phyloP scores from a whole-genome alignment of 1,139 yeast species.

The Sugiyamaella pinicola region DNA sequence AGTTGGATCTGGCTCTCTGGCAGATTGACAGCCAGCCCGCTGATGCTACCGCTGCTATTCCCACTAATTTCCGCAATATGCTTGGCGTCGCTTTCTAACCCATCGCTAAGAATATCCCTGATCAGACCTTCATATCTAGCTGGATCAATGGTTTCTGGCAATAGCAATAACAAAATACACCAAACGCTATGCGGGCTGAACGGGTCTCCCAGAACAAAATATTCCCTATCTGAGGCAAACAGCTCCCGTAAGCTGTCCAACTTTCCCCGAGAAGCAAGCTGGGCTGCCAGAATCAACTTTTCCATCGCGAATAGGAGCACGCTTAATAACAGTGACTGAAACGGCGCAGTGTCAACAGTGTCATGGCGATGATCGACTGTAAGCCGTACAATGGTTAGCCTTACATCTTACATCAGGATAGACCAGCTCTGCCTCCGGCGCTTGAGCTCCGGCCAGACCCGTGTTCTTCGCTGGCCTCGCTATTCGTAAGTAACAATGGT shows the following conservation, averaged over 20 bases:
- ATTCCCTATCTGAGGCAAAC: constrained; percentile 23
- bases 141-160: constrained; percentile 32
- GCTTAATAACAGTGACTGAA: too few relatives aligned
- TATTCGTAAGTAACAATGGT: background rate
- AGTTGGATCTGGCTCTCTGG: constrained; percentile 24
- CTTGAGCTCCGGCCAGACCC: background rate
- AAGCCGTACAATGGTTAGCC: too few relatives aligned
- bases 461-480: background rate
- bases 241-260: constrained; percentile 23
- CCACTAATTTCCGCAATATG: background rate
- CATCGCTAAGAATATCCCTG: constrained; percentile 19
- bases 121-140: constrained; percentile 23
- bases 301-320: constrained; percentile 7
- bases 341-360: too few relatives aligned
- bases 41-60: background rate
- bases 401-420: too few relatives aligned
- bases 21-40: too few relatives aligned
- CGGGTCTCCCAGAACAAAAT: constrained; percentile 19
- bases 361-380: too few relatives aligned
- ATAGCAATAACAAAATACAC: constrained; percentile 27
- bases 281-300: constrained; percentile 26
- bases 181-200: constrained; percentile 27
- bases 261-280: constrained; percentile 29
- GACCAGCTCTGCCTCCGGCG: background rate
- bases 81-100: constrained; percentile 11